Percentiles rank a stretch among this genome's conserved stretches.
These are phyloP conservation scores for Endoconidiophora laricicola DNA, from an alignment of 2,329 filamentous ascomycete genomes.

Conservation along the genomic window DNA sequence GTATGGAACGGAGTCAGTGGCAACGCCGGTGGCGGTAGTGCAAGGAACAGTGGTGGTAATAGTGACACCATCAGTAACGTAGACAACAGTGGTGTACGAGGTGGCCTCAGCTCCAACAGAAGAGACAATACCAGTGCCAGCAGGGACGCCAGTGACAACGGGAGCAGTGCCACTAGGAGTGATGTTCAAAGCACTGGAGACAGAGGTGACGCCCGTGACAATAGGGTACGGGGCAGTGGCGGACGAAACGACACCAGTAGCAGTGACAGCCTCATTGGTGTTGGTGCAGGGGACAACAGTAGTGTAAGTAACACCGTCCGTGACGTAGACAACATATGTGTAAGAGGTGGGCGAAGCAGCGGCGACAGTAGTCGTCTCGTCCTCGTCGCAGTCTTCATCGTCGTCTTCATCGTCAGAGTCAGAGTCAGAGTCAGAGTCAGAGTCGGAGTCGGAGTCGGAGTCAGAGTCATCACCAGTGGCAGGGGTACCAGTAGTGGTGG, in stretches of 20 bases:
- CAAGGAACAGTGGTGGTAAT: constrained; percentile 3
- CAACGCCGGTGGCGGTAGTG: background rate
- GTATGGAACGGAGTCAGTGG: background rate
- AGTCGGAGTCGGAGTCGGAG: background rate
- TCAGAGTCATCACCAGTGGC: background rate
- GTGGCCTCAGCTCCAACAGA: background rate
- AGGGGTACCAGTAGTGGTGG: background rate
- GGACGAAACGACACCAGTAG: background rate
- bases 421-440: background rate
- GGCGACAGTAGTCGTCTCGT: background rate
- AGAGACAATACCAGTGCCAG: background rate
- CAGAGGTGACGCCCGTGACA: background rate
- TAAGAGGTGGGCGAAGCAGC: background rate
- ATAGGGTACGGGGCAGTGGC: background rate
- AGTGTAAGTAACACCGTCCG: constrained; percentile 3
- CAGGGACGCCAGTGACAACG: background rate
- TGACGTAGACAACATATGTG: background rate
- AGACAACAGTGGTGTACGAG: background rate
- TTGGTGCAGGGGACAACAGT: constrained; percentile 3
- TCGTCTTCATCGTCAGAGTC: background rate
- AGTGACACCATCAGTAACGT: constrained; percentile 3
- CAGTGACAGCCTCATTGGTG: background rate
- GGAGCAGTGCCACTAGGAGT: background rate
- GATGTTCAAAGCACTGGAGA: background rate
- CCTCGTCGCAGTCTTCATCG: constrained; percentile 5